Base-by-base conservation (phyloP, 106 monocot species). In the Allium sativum region DNA sequence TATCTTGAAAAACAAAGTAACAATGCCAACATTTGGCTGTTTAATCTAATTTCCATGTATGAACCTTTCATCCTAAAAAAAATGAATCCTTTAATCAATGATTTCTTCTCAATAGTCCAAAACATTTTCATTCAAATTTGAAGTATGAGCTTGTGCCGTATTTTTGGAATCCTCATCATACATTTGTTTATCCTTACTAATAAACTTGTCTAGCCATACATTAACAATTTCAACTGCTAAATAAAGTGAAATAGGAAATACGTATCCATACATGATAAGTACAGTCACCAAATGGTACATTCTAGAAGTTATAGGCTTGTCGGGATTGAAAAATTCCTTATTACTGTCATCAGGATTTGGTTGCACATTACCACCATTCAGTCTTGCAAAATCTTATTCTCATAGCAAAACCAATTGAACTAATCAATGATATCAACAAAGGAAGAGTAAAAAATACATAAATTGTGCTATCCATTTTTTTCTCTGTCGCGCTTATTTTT, bases 171-270 rank as follows among this genome's bases (percentile, higher is more conserved):
- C 87, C 52, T 82, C 82, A 66, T 87, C 87, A 68, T 79, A 87
- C 87, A 87, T 82, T 40, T 82, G 82, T 61, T 79, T 69, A 48
- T 87, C 87, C 40, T 87, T 76, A 61, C 79, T 82, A 71, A 87
- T 87, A 77, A 87, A 87, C 77, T 73, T 81, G 43, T 80, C 84
- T 53, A 84, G 88, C 55, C 83, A 69, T 7, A 89, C 84, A 62
- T 84, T 84, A 48, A 84, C 84, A 59, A 84, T 72, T 57, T 84
- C 88, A 43, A 88, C 84, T 10, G 88, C 84, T 57, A 89, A 78
- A 71, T 89, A 89, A 3, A 89, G 88, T 6, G 88, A 89, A 44
- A 89, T 81, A 9, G 88, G 88, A 68, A 89, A 70, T n/a, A 89
- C 65, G 68, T 89, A 89, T 40, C 88, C 88, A 68, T 84, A 88